phyloP scores from a whole-genome alignment of 78 protist species.

The Planoprotostelium fungivorum region DNA sequence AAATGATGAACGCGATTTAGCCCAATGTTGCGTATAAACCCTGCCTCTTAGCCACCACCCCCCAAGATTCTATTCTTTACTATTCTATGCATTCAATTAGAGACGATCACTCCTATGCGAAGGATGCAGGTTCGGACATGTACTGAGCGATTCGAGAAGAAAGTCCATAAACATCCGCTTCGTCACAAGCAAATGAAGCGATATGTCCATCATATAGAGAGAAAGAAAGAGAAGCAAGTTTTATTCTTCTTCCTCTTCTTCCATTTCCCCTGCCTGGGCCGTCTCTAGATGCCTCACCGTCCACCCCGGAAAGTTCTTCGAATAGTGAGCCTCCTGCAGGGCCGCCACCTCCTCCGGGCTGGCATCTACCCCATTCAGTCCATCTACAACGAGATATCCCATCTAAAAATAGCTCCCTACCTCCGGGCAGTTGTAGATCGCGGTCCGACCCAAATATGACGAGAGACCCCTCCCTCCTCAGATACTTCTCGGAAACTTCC shows the following conservation, averaged over 20 bases:
- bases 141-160: too few relatives aligned
- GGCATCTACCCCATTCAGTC: background rate
- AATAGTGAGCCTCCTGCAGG: background rate
- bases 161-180: too few relatives aligned
- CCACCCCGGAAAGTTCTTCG: background rate
- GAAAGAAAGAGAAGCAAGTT: too few relatives aligned
- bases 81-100: too few relatives aligned
- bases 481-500: slow-evolving; percentile 32
- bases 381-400: background rate
- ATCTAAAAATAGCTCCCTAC: background rate
- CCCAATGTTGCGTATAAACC: too few relatives aligned
- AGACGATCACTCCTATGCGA: too few relatives aligned
- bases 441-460: background rate
- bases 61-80: too few relatives aligned
- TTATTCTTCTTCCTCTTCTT: background rate
- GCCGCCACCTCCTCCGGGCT: background rate
- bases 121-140: too few relatives aligned
- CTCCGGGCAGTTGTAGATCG: background rate
- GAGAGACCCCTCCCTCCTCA: background rate
- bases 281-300: background rate
- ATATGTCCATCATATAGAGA: too few relatives aligned
- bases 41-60: too few relatives aligned
- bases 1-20: too few relatives aligned
- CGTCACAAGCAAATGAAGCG: too few relatives aligned
- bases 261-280: background rate